Percentiles rank a stretch among this genome's conserved stretches.
Evolutionary conservation across 805 yeast genomes (phyloP).

Genomic region (Ogataea salicorniae): DNA sequence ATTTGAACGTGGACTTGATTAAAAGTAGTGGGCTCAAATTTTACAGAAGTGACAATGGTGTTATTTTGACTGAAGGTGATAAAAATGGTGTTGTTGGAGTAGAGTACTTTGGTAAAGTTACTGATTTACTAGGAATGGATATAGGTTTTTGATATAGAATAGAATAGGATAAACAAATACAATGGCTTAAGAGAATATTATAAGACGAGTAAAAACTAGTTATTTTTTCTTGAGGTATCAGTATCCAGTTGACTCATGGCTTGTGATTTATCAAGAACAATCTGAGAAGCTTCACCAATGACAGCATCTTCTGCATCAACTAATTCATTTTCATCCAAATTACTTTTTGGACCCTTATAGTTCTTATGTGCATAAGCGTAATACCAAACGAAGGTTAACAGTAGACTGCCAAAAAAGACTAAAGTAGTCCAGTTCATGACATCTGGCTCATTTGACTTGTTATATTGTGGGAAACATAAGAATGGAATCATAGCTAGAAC

Average conservation of each 20-base stretch:
- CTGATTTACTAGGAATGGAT: conserved; percentile 18
- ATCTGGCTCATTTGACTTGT: conserved; percentile 32
- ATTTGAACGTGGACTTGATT: conserved; percentile 50
- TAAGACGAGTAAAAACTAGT: too few species aligned
- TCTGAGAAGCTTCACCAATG: background rate
- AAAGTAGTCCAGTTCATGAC: conserved; percentile 60
- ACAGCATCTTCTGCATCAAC: conserved; percentile 22
- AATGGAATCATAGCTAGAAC: conserved; percentile 54
- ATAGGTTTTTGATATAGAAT: background rate
- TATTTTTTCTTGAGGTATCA: too few species aligned
- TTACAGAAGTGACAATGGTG: conserved; percentile 67
- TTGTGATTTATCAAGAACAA: background rate
- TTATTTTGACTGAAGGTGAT: conserved; percentile 62
- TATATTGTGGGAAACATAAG: conserved; percentile 48
- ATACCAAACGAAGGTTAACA: conserved; percentile 44
- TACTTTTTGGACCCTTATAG: conserved; percentile 58
- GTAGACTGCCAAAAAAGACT: conserved; percentile 55
- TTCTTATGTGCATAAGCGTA: conserved; percentile 48
- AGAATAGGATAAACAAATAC: background rate
- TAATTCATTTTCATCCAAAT: conserved; percentile 35
- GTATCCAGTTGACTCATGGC: background rate
- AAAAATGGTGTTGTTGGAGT: conserved; percentile 44
- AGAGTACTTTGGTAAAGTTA: conserved; percentile 35
- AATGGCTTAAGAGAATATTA: background rate
- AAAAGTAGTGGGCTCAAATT: conserved; percentile 42